Percentiles rank a stretch among this genome's conserved stretches.
phyloP scores from a whole-genome alignment of 257 asterid species.

The Solanum chilense region DNA sequence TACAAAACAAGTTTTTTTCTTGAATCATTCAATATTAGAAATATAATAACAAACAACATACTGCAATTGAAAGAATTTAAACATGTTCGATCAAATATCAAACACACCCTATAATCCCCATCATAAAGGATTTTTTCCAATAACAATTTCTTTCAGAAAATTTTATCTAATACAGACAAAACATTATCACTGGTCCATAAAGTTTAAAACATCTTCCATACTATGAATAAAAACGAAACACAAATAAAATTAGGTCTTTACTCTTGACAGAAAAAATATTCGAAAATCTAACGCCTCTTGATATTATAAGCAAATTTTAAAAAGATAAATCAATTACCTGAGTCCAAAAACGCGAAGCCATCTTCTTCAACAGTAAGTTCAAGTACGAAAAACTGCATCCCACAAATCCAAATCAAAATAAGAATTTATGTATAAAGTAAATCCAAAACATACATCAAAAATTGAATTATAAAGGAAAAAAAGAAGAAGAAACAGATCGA shows the following conservation, averaged over 20 bases:
- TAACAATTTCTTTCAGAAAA: background rate
- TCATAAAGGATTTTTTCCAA: background rate
- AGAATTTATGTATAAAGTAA: background rate
- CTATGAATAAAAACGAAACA: background rate
- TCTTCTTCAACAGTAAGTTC: background rate
- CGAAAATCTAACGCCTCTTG: background rate
- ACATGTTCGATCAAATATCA: background rate
- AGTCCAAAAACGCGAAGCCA: conserved; percentile 29
- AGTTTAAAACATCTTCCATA: background rate
- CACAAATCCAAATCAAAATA: background rate
- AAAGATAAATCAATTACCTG: conserved; percentile 9
- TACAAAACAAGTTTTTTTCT: background rate
- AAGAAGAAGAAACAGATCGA: background rate
- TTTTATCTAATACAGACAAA: background rate
- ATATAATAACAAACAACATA: background rate
- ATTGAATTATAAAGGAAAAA: background rate
- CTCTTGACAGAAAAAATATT: background rate
- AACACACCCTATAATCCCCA: background rate
- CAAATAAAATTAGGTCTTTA: background rate
- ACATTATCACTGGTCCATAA: background rate
- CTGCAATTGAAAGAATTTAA: background rate
- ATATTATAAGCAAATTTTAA: background rate
- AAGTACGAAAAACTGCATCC: background rate
- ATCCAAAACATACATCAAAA: background rate
- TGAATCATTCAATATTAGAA: background rate